These are phyloP conservation scores for Delitschia confertaspora DNA, from an alignment of 495 filamentous ascomycete species.

Conservation along the genomic window DNA sequence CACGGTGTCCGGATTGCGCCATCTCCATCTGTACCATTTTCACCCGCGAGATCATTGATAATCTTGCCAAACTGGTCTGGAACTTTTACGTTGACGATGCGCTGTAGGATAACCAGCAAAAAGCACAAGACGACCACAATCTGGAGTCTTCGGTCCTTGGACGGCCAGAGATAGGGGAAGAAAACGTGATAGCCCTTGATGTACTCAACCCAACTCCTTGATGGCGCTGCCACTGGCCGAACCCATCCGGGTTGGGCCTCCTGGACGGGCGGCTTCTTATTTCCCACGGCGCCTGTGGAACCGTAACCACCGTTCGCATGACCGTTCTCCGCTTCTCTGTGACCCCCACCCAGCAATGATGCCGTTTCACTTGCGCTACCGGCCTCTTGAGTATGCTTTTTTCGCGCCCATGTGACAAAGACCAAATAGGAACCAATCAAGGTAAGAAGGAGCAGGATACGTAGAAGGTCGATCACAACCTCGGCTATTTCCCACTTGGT, in stretches of 20 bases:
- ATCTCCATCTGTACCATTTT: conserved; percentile 33
- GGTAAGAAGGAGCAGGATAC: conserved; percentile 50
- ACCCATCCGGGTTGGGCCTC: conserved; percentile 49
- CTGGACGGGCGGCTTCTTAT: conserved; percentile 34
- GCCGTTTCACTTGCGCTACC: conserved; percentile 46
- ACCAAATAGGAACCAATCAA: conserved; percentile 52
- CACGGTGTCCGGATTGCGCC: conserved; percentile 48
- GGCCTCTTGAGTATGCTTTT: conserved; percentile 29
- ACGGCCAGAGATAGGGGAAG: conserved; percentile 91
- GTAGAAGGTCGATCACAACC: conserved; percentile 49
- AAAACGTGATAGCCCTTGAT: conserved; percentile 77
- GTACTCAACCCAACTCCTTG: conserved; percentile 84
- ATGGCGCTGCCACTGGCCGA: conserved; percentile 54
- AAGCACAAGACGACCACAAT: conserved; percentile 72
- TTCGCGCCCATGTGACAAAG: conserved; percentile 38
- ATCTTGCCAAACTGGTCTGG: conserved; percentile 68
- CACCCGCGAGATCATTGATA: conserved; percentile 53
- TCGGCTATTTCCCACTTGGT: conserved; percentile 59
- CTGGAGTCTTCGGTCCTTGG: conserved; percentile 62
- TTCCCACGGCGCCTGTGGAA: conserved; percentile 34
- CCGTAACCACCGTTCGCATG: conserved; percentile 45
- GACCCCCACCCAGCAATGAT: conserved; percentile 35
- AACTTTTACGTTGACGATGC: conserved; percentile 71
- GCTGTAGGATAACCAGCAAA: conserved; percentile 62
- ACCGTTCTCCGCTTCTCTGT: conserved; percentile 42